Percentiles rank a stretch among this genome's conserved stretches.
phyloP scores from a whole-genome alignment of 2,329 filamentous ascomycete genomes.

The Fusarium brevicatenulatum region DNA sequence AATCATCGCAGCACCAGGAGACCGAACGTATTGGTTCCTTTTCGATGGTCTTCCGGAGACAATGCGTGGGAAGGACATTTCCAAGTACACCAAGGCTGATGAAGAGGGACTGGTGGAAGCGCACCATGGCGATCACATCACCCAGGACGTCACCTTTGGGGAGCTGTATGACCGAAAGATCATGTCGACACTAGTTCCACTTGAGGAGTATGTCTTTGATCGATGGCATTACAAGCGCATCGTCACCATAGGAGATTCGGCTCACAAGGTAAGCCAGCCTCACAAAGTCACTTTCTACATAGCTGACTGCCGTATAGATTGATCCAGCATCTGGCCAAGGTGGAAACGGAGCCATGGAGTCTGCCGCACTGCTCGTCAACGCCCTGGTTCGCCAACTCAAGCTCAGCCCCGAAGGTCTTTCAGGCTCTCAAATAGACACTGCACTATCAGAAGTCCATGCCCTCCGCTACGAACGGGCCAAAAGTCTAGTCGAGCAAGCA shows the following conservation, averaged over 20 bases:
- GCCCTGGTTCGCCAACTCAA: background rate
- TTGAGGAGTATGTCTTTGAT: background rate
- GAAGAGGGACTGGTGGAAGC: background rate
- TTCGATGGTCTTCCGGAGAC: background rate
- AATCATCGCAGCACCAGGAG: background rate
- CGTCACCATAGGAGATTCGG: background rate
- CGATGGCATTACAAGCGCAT: background rate
- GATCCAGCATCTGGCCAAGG: background rate
- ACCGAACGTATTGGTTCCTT: background rate
- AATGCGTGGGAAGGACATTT: background rate
- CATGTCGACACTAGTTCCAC: background rate
- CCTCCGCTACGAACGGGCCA: background rate
- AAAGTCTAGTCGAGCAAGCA: background rate
- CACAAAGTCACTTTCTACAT: too few species aligned
- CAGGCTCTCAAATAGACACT: background rate
- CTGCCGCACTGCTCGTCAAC: background rate
- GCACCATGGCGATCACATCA: background rate
- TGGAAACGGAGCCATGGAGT: background rate
- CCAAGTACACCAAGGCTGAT: background rate
- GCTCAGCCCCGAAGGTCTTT: background rate
- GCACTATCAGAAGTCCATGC: background rate
- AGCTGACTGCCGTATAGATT: too few species aligned
- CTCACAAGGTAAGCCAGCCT: background rate
- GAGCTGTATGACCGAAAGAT: background rate
- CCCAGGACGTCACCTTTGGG: background rate